phyloP scores from a whole-genome alignment of 768 basidiomycete species.

The Daedaleopsis sinensis region DNA sequence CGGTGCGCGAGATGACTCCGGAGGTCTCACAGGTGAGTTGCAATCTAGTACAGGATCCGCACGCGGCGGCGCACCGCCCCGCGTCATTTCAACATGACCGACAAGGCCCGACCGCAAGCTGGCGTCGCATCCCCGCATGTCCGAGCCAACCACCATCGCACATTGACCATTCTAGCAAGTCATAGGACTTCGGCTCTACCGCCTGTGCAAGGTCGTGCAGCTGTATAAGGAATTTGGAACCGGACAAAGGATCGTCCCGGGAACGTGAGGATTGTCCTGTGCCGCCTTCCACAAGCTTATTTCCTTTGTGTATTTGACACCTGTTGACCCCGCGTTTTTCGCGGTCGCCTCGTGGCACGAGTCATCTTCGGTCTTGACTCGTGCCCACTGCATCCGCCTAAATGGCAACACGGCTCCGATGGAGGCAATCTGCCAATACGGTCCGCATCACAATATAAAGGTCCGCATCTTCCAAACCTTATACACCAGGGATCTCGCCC shows the following conservation, averaged over 20 bases:
- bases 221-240: background rate
- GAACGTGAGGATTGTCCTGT: background rate
- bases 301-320: background rate
- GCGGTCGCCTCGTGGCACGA: background rate
- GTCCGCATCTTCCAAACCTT: background rate
- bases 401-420: constrained; percentile 2
- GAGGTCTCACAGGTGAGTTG: background rate
- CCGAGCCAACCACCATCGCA: too few species aligned
- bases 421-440: background rate
- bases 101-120: background rate
- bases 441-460: constrained; percentile 1
- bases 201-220: background rate
- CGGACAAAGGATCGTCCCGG: background rate
- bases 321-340: background rate
- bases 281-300: background rate
- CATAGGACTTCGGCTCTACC: background rate
- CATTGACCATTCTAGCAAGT: background rate
- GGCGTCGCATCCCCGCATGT: background rate
- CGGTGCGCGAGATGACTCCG: background rate
- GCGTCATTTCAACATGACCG: background rate
- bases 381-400: constrained; percentile 6
- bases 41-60: background rate
- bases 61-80: background rate
- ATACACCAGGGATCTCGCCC: background rate
- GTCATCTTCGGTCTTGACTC: constrained; percentile 11